A percentile compares a stretch with the other conserved stretches of the same genome.
phyloP scores from a whole-genome alignment of 257 asterid genomes.

The Lantana camara region DNA sequence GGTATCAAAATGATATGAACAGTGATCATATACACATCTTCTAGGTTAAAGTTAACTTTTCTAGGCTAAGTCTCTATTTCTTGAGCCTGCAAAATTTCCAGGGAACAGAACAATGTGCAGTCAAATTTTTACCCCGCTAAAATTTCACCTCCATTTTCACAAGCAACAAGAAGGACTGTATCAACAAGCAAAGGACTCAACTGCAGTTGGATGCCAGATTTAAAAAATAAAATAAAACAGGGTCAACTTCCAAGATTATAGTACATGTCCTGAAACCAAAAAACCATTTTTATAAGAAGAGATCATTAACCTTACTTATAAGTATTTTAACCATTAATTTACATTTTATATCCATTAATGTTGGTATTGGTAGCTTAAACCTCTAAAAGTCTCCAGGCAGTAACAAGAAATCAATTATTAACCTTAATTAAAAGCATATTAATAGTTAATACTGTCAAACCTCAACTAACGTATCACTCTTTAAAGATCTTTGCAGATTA shows the following conservation, averaged over 20 bases:
- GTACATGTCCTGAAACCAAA: conserved; percentile 1
- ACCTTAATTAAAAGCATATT: too few relatives aligned
- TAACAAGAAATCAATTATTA: too few relatives aligned
- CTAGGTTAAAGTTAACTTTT: background rate
- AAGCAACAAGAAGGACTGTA: conserved; percentile 4
- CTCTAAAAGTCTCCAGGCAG: too few relatives aligned
- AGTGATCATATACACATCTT: too few relatives aligned
- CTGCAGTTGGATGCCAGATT: conserved; percentile 3
- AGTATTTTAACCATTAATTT: too few relatives aligned
- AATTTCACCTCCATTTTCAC: conserved; percentile 17
- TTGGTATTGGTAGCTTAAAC: too few relatives aligned
- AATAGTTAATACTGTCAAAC: too few relatives aligned
- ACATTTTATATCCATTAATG: too few relatives aligned
- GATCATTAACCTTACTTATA: too few relatives aligned
- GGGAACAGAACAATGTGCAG: conserved; percentile 1
- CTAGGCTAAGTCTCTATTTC: background rate
- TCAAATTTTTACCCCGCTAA: background rate
- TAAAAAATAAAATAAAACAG: background rate
- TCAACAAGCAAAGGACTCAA: background rate
- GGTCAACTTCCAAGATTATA: conserved; percentile 3
- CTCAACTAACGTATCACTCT: too few relatives aligned
- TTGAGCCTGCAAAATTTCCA: conserved; percentile 19
- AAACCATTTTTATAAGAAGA: too few relatives aligned
- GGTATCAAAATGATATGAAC: background rate
- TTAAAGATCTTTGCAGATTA: too few relatives aligned